phyloP scores from a whole-genome alignment of 768 basidiomycete species.

The Royoungia palumana region DNA sequence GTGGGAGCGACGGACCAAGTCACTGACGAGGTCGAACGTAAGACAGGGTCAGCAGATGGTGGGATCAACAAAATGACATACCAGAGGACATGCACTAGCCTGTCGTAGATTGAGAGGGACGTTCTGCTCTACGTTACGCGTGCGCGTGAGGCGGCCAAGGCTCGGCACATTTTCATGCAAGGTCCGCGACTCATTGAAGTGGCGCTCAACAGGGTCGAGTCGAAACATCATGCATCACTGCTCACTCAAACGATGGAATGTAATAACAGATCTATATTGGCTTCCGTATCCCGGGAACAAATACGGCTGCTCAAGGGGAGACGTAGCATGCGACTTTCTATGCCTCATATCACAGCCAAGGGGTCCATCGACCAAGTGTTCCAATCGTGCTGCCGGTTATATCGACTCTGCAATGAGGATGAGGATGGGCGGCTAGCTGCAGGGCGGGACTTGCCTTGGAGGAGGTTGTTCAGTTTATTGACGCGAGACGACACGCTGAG shows the following conservation, averaged over 20 bases:
- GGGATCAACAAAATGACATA: slow-evolving; percentile 1
- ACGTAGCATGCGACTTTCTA: slow-evolving; percentile 10
- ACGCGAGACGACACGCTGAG: slow-evolving; percentile 91
- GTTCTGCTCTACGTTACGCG: neutral
- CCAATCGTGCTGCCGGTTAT: slow-evolving; percentile 6
- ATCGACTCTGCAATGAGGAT: slow-evolving; percentile 23
- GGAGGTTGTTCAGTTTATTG: slow-evolving; percentile 87
- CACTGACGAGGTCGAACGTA: slow-evolving; percentile 7
- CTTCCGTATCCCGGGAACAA: neutral
- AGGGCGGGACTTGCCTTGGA: slow-evolving; percentile 60
- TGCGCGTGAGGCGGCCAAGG: no score
- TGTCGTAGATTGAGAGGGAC: no score
- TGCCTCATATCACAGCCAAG: slow-evolving; percentile 1
- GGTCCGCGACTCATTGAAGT: no score
- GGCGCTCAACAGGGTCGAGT: neutral
- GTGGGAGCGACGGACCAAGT: slow-evolving; percentile 29
- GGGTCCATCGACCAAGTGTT: neutral
- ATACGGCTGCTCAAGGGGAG: neutral
- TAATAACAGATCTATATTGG: neutral
- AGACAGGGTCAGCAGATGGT: slow-evolving; percentile 2
- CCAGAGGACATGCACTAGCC: slow-evolving; percentile 11
- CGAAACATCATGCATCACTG: neutral
- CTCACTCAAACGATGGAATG: neutral
- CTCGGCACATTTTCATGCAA: no score
- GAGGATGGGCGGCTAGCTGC: slow-evolving; percentile 6